Evolutionary conservation across 2,329 filamentous ascomycete species (phyloP), one percentile per base, ranked within the genome.

Genomic region (Geosmithia flava): DNA sequence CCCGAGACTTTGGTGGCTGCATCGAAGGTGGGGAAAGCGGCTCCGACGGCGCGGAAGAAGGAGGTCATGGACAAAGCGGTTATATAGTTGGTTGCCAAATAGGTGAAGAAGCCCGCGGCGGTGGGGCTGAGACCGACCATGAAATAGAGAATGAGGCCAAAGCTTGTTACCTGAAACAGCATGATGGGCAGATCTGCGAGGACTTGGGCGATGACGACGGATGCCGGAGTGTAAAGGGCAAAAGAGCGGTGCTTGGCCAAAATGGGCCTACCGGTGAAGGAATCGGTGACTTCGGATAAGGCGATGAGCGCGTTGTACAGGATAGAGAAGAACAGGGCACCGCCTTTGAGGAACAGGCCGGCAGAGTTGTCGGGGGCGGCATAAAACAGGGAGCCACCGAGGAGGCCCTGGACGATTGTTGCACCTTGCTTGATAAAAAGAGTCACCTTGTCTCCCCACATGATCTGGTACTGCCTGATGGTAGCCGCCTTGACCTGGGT

Each of bases 341-440:
- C 83, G 0, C 73, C 71, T 54, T 83, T 83, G 54, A 76, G 58
- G 58, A 85, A 85, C 0, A 86, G 62, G 8, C 81, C 82, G 1
- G 62, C 68, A 0, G 78, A 76, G 46, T 73, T 77, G 20, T 64
- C 50, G 0, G 80, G 72, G 0, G 80, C 75, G 48, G 80, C 71
- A 62, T 85, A 86, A 62, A 86, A 86, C 3, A 85, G 68, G 0
- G 80, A 84, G 7, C 81, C 81, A 2, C 74, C 69, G 49, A 85
- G 75, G 5, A 86, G 61, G 0, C 81, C 79, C 54, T 83, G 77
- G 0, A 70, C 55, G 7, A 84, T 56, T 1, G 75, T 80, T 0
- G 73, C 71, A 5, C 68, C 61, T 53, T 83, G 78, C 57, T 81
- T 82, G 62, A 83, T 78, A 51, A 80, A 53, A 40, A 83, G 77